Percentiles rank a stretch among this genome's conserved stretches.
phyloP scores from a whole-genome alignment of 1,284 basidiomycete species.

The Porogramme epimiltina region DNA sequence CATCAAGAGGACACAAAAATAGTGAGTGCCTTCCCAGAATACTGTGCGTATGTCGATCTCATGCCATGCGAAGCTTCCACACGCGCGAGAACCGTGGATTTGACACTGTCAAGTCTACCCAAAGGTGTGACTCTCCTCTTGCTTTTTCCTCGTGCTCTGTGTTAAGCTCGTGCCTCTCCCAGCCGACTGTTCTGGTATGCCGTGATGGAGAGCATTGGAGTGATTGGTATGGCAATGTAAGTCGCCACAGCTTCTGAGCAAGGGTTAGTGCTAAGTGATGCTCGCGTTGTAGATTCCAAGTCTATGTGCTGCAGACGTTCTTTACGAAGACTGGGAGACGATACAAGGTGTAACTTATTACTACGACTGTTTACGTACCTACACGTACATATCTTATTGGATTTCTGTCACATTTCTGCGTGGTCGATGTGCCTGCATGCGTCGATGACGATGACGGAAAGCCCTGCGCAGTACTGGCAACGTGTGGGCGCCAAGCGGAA shows the following conservation, averaged over 20 bases:
- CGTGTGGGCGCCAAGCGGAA: not conserved
- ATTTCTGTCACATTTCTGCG: too few species aligned
- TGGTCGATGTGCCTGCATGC: not conserved
- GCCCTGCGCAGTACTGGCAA: too few species aligned
- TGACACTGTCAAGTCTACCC: slow-evolving; percentile 77
- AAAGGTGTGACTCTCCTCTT: slow-evolving; percentile 55
- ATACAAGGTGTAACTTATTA: slow-evolving; percentile 71
- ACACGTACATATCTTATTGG: not conserved
- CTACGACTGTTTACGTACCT: slow-evolving; percentile 15
- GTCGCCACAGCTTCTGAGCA: slow-evolving; percentile 31
- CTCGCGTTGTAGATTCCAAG: slow-evolving; percentile 64
- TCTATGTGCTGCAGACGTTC: slow-evolving; percentile 91
- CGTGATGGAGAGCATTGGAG: slow-evolving; percentile 72
- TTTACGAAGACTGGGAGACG: slow-evolving; percentile 86
- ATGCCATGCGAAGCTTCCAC: slow-evolving; percentile 61
- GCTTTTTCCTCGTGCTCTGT: slow-evolving; percentile 24
- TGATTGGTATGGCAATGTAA: slow-evolving; percentile 84
- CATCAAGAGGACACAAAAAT: slow-evolving; percentile 90
- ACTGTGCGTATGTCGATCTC: slow-evolving; percentile 5
- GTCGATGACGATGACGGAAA: not conserved
- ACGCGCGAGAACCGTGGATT: slow-evolving; percentile 83
- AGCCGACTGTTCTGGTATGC: slow-evolving; percentile 92
- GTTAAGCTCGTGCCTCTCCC: slow-evolving; percentile 25
- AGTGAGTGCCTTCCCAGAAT: slow-evolving; percentile 53
- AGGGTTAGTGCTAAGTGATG: slow-evolving; percentile 13